Base-by-base conservation (phyloP, 164 flowering plant genomes). In the Euptelea pleiosperma region DNA sequence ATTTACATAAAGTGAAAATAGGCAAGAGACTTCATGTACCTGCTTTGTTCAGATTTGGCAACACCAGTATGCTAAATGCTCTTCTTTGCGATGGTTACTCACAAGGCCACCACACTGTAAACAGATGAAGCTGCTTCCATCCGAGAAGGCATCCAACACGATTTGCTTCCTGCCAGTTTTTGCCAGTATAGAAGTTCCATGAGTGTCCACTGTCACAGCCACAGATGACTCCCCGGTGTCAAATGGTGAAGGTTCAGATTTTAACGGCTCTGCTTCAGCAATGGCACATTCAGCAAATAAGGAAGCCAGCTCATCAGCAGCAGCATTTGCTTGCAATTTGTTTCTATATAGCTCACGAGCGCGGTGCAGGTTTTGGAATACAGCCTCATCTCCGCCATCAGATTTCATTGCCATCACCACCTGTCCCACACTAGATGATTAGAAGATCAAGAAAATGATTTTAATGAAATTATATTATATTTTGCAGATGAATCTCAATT, bases 61-160 rank as follows among this genome's bases (percentile, higher is more conserved):
- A 60, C 97, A 90, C 97, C 97, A 90, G 67, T 79, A 83, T 12
- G 95, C 84, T 57, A 68, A 71, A 55, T 90, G 97, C 64, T 87
- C 95, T 0, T 90, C 94, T 67, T 66, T 90, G 11, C 97, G 90
- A 47, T 77, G 80, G 49, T 65, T 77, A 65, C 92, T 82, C 31
- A 90, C 90, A 29, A 90, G 92, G 47, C 97, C 97, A 8, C 97
- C 97, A 62, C 97, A 90, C 56, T 81, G 78, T 59, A 85, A 69
- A 55, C 97, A 90, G 43, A 85, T 79, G 75, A 90, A 90, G 75
- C 97, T 90, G 75, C 92, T 90, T 18, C 97, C 97, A 74, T 90
- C 97, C 0, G 86, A 55, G 59, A 76, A 82, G 28, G 97, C 95
- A 75, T 90, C 97, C 67, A 90, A 45, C 51, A 87, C 80, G 35